Conservation (phyloP, 257 asterid species). For the Paulownia fortunei region DNA sequence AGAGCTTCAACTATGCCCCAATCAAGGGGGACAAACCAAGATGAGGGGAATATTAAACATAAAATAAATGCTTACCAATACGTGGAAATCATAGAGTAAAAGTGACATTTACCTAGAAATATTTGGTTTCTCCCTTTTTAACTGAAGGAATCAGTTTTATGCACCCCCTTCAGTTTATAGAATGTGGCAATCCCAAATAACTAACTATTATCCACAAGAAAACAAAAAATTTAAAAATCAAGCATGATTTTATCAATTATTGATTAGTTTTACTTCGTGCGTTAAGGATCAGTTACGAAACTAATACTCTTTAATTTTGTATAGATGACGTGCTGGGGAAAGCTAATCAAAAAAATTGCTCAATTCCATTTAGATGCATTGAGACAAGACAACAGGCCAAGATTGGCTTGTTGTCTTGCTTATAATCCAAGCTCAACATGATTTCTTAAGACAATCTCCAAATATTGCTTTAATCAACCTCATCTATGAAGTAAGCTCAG, state of each 20-base stretch:
- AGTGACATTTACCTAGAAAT: background rate
- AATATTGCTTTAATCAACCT: no score
- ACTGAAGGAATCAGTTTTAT: background rate
- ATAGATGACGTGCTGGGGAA: background rate
- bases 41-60: background rate
- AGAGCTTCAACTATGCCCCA: slow-evolving; percentile 6
- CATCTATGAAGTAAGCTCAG: no score
- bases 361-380: no score
- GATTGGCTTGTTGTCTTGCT: no score
- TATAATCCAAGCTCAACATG: no score
- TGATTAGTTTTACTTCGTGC: background rate
- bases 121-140: background rate
- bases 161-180: background rate
- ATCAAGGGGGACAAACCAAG: background rate
- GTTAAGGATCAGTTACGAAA: background rate
- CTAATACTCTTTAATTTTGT: no score
- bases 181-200: background rate
- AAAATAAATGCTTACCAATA: background rate
- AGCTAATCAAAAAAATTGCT: background rate
- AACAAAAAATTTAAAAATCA: background rate
- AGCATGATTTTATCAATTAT: background rate
- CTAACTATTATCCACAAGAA: background rate
- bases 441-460: no score
- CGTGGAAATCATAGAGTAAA: slow-evolving; percentile 1
- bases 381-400: no score